A percentile compares a stretch with the other conserved stretches of the same genome.
These are phyloP conservation scores for Yarrowia divulgata DNA, from an alignment of 805 yeast species.

Conservation along the genomic window DNA sequence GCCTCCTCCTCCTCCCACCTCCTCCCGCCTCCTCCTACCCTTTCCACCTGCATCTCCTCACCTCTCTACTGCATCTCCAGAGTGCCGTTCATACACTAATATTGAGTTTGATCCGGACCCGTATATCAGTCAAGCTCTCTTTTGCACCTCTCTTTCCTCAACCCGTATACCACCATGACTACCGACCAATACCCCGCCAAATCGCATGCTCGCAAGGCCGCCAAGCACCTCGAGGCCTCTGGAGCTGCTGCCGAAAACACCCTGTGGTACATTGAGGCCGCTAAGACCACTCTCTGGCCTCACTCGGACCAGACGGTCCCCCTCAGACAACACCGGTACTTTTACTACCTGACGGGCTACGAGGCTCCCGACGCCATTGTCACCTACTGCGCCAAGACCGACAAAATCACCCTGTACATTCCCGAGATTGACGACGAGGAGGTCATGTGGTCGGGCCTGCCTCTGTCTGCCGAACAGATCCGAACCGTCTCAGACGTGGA, in stretches of 20 bases:
- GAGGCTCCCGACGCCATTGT: constrained; percentile 75
- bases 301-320: constrained; percentile 82
- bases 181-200: constrained; percentile 78
- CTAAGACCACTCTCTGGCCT: constrained; percentile 59
- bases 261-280: constrained; percentile 49
- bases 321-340: constrained; percentile 89
- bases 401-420: constrained; percentile 71
- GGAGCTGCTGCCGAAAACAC: constrained; percentile 42
- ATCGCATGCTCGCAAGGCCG: constrained; percentile 61
- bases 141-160: constrained; percentile 2
- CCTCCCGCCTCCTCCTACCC: constrained; percentile 23
- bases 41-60: background rate
- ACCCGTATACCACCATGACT: constrained; percentile 34
- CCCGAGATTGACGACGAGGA: constrained; percentile 88
- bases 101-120: constrained; percentile 23
- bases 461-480: constrained; percentile 73
- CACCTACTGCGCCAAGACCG: constrained; percentile 60
- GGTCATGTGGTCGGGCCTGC: constrained; percentile 96
- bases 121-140: background rate
- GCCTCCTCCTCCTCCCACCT: constrained; percentile 3
- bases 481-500: constrained; percentile 75
- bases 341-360: constrained; percentile 84
- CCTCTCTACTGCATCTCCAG: background rate
- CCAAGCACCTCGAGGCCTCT: constrained; percentile 50
- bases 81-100: constrained; percentile 26